Evolutionary conservation across 108 stramenopile species (phyloP), one percentile per base, ranked within the genome.

Genomic region (Stephanodiscus minutulus): DNA sequence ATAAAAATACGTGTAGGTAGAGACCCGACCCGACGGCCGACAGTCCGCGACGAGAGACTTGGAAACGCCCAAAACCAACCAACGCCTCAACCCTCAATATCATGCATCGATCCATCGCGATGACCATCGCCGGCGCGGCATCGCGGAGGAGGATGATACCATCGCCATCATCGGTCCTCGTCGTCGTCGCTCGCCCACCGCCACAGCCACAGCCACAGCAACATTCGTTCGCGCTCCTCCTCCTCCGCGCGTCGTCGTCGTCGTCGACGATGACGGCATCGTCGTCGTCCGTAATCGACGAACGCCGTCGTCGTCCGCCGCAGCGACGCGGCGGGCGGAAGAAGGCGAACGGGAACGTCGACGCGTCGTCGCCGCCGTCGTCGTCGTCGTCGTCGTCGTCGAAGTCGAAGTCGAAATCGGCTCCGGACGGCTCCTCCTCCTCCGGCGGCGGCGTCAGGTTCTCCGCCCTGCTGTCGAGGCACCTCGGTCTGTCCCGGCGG

Each of bases 401-500:
- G 24, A 50, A n/a, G n/a, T n/a, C n/a, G n/a, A n/a, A n/a, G n/a
- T n/a, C n/a, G n/a, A n/a, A n/a, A n/a, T n/a, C n/a, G n/a, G n/a
- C n/a, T n/a, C n/a, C n/a, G n/a, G n/a, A n/a, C n/a, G n/a, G n/a
- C n/a, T n/a, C n/a, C n/a, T n/a, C n/a, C n/a, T n/a, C n/a, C n/a
- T n/a, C n/a, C 29, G 70, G 15, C n/a, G 48, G 43, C 27, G 67
- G 67, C 20, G 63, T 81, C 15, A 25, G 73, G 24, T 47, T 81
- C n/a, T 68, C 79, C 9, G 9, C 72, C 36, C 58, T 81, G 0
- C 63, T 81, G 29, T 68, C 67, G 33, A 73, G 61, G 36, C 79
- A 81, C 61, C 62, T 81, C 0, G 79, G 79, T 2, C 62, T 77
- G 2, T 82, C 81, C 39, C 61, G 92, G 58, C 43, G 87, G 35